Conservation (phyloP, 768 basidiomycete species). For the Psilocybe tampanensis region DNA sequence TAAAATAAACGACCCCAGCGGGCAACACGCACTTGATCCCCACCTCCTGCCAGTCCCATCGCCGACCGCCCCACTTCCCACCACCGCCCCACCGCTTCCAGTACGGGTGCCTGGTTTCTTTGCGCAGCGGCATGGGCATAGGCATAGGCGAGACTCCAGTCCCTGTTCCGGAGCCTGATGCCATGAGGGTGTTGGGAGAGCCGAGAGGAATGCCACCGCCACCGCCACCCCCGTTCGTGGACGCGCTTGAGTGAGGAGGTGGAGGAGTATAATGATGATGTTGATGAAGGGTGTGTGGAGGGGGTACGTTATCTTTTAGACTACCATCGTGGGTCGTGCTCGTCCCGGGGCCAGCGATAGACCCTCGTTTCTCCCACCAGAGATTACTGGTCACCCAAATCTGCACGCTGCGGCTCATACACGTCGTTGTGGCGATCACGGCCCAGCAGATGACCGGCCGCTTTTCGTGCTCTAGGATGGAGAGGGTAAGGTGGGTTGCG, state of each 20-base stretch:
- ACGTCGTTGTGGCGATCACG: slow-evolving; percentile 87
- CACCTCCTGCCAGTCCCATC: slow-evolving; percentile 85
- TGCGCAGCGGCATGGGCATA: not conserved
- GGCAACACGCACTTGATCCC: slow-evolving; percentile 71
- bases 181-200: too few relatives aligned
- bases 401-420: slow-evolving; percentile 79
- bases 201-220: too few relatives aligned
- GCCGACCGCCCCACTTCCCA: slow-evolving; percentile 57
- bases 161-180: not conserved
- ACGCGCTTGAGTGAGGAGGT: not conserved
- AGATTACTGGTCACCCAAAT: slow-evolving; percentile 97
- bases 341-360: not conserved
- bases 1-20: slow-evolving; percentile 71
- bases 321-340: too few relatives aligned
- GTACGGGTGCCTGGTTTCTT: slow-evolving; percentile 10
- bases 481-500: slow-evolving; percentile 84
- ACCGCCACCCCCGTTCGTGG: not conserved
- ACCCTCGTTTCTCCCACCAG: slow-evolving; percentile 44
- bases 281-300: not conserved
- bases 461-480: slow-evolving; percentile 63
- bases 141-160: not conserved
- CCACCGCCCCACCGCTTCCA: slow-evolving; percentile 48
- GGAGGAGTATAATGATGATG: not conserved
- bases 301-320: not conserved
- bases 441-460: slow-evolving; percentile 91